These are phyloP conservation scores for Apiospora aurea DNA, from an alignment of 2,329 filamentous ascomycete genomes.

Conservation along the genomic window DNA sequence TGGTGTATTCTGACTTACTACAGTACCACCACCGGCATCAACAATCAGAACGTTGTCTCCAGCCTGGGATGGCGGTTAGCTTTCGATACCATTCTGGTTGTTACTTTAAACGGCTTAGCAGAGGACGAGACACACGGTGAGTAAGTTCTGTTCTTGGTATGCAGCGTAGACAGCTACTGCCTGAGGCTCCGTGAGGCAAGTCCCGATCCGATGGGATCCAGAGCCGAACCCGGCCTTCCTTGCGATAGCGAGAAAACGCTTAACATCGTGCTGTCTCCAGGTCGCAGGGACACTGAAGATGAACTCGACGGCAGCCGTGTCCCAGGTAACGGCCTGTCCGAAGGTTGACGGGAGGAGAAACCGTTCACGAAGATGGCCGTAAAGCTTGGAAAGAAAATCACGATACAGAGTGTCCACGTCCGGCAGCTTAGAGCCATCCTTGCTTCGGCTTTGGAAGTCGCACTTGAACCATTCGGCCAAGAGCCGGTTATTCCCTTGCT, in stretches of 20 bases:
- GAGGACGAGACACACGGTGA: not conserved
- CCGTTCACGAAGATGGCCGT: not conserved
- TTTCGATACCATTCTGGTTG: not conserved
- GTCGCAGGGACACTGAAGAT: not conserved
- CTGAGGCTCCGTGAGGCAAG: not conserved
- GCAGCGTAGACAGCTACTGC: not conserved
- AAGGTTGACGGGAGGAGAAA: not conserved
- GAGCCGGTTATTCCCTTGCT: not conserved
- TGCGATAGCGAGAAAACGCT: not conserved
- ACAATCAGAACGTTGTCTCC: not conserved
- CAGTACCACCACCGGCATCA: not conserved
- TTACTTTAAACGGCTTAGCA: not conserved
- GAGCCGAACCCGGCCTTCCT: not conserved
- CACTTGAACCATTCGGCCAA: not conserved
- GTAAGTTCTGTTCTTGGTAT: not conserved
- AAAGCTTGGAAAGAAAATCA: not conserved
- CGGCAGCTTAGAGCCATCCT: not conserved
- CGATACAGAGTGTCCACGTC: not conserved
- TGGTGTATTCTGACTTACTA: not conserved
- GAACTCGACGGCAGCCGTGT: not conserved
- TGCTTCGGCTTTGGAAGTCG: not conserved
- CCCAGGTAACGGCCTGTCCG: not conserved
- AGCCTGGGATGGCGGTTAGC: not conserved
- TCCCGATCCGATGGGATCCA: not conserved
- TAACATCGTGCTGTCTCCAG: not conserved